Conservation (phyloP, 2,329 filamentous ascomycete genomes). For the Penicillium brasilianum region DNA sequence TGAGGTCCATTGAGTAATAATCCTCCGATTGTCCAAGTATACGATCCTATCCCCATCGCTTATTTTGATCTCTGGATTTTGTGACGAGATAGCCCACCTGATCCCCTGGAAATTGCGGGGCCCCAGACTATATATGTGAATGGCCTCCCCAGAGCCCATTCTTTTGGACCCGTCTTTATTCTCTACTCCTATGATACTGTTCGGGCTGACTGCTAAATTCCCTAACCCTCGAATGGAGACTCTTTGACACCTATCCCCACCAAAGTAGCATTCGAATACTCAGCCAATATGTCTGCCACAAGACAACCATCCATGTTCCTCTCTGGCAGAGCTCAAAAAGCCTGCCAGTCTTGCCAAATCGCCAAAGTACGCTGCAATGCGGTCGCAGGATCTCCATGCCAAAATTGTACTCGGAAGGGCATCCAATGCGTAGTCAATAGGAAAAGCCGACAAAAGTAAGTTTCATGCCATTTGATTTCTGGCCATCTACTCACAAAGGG, state of each 20-base stretch:
- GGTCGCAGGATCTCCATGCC: slow-evolving; percentile 11
- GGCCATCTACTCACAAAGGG: background rate
- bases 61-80: background rate
- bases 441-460: slow-evolving; percentile 8
- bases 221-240: background rate
- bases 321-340: slow-evolving; percentile 7
- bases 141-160: background rate
- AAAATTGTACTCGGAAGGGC: slow-evolving; percentile 16
- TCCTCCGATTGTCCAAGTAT: background rate
- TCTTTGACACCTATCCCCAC: background rate
- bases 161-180: no score
- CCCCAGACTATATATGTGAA: slow-evolving; percentile 8
- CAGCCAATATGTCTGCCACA: slow-evolving; percentile 3
- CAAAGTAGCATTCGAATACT: background rate
- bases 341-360: slow-evolving; percentile 17
- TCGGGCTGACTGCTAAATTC: background rate
- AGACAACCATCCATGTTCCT: slow-evolving; percentile 2
- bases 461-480: background rate
- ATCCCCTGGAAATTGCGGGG: background rate
- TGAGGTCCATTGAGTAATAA: slow-evolving; percentile 5
- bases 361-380: slow-evolving; percentile 21
- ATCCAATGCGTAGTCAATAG: slow-evolving; percentile 14
- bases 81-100: slow-evolving; percentile 3
- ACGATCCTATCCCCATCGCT: background rate
- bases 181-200: background rate